Percentiles rank a stretch among this genome's conserved stretches.
These are phyloP conservation scores for Salix suchowensis DNA, from an alignment of 345 rosid genomes.

Conservation along the genomic window DNA sequence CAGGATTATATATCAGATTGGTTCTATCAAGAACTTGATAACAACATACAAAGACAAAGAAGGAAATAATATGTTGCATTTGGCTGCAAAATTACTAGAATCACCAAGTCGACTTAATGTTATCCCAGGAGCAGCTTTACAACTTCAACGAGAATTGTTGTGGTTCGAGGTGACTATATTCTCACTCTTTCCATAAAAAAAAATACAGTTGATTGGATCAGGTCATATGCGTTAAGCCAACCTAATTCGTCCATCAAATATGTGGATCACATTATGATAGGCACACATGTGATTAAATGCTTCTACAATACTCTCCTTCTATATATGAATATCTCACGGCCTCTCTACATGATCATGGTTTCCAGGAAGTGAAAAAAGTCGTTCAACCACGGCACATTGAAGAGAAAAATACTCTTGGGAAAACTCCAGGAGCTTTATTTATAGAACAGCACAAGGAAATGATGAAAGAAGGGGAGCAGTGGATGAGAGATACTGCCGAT, in stretches of 20 bases:
- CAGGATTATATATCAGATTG: background rate
- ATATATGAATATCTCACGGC: no score
- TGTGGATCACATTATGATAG: background rate
- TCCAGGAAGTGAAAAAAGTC: slow-evolving; percentile 14
- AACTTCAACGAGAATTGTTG: slow-evolving; percentile 12
- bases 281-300: no score
- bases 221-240: background rate
- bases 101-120: slow-evolving; percentile 2
- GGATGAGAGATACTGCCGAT: slow-evolving; percentile 13
- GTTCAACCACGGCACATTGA: slow-evolving; percentile 8
- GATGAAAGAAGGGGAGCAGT: slow-evolving; percentile 6
- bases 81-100: slow-evolving; percentile 10
- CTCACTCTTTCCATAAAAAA: background rate
- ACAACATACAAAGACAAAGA: background rate
- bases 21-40: slow-evolving; percentile 3
- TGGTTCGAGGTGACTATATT: slow-evolving; percentile 21
- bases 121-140: slow-evolving; percentile 22
- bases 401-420: background rate
- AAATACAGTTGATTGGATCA: background rate
- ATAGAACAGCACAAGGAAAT: background rate
- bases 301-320: background rate
- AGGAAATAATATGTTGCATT: slow-evolving; percentile 19
- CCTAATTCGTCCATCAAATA: background rate
- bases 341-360: background rate
- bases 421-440: slow-evolving; percentile 13